Percentiles rank a stretch among this genome's conserved stretches.
phyloP scores from a whole-genome alignment of 495 filamentous ascomycete species.

The Talaromyces adpressus region DNA sequence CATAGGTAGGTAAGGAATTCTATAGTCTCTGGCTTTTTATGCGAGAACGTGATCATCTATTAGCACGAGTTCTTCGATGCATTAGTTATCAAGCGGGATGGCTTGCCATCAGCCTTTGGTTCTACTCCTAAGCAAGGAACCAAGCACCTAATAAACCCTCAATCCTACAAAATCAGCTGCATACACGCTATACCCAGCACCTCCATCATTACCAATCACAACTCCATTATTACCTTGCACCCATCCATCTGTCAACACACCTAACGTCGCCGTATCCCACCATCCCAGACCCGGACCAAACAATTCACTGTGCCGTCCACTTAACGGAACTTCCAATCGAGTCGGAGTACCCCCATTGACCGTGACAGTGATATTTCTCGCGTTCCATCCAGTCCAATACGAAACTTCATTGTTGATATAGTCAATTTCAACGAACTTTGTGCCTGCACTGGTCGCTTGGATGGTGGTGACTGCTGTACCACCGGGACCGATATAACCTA shows the following conservation, averaged over 20 bases:
- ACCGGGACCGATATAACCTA: slow-evolving; percentile 22
- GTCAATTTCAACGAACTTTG: slow-evolving; percentile 36
- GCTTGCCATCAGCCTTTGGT: too few relatives aligned
- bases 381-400: slow-evolving; percentile 27
- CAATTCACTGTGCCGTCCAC: slow-evolving; percentile 38
- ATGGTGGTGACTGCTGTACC: slow-evolving; percentile 20
- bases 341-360: slow-evolving; percentile 34
- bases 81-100: too few relatives aligned
- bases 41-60: too few relatives aligned
- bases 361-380: slow-evolving; percentile 37
- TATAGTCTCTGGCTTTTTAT: too few relatives aligned
- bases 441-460: slow-evolving; percentile 17
- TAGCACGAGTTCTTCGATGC: too few relatives aligned
- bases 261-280: slow-evolving; percentile 40
- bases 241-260: slow-evolving; percentile 37
- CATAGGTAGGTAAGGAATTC: too few relatives aligned
- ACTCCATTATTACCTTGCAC: slow-evolving; percentile 30
- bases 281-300: slow-evolving; percentile 37
- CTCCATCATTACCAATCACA: slow-evolving; percentile 32
- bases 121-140: not conserved
- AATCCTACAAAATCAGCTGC: slow-evolving; percentile 33
- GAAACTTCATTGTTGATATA: slow-evolving; percentile 48
- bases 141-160: not conserved
- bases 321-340: slow-evolving; percentile 40
- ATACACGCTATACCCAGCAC: slow-evolving; percentile 21